Percentiles rank a stretch among this genome's conserved stretches.
Evolutionary conservation across 345 rosid genomes (phyloP).

Genomic region (Rhodomyrtus tomentosa): DNA sequence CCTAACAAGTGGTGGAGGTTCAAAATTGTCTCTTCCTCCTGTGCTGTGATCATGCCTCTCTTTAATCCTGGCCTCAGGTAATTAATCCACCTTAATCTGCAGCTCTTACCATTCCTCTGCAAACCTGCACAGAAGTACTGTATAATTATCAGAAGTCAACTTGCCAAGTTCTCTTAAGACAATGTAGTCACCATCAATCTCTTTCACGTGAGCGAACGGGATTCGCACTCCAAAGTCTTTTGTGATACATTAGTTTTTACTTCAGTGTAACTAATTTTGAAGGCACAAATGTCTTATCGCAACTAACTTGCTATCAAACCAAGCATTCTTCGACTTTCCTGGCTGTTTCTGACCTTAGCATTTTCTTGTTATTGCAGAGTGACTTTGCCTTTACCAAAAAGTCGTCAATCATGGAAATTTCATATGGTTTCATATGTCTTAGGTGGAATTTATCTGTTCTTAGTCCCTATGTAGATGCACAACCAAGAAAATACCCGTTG

Average conservation of each 20-base stretch:
- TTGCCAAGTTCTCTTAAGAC: neutral
- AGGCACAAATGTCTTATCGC: neutral
- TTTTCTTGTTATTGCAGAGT: neutral
- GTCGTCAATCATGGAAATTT: neutral
- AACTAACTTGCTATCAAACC: neutral
- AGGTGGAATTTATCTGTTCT: neutral
- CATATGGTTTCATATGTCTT: neutral
- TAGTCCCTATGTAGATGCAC: neutral
- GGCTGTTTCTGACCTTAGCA: neutral
- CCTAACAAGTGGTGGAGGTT: constrained; percentile 63
- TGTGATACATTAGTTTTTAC: neutral
- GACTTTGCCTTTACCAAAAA: neutral
- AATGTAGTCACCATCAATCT: neutral
- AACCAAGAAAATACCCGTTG: neutral
- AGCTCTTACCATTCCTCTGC: constrained; percentile 91
- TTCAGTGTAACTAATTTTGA: neutral
- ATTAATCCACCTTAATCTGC: constrained; percentile 92
- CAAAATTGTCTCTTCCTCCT: constrained; percentile 67
- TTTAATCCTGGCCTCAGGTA: constrained; percentile 84
- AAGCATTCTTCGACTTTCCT: neutral
- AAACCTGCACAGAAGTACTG: constrained; percentile 31
- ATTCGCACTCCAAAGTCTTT: neutral
- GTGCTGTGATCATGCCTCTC: constrained; percentile 41
- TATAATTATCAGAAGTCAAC: neutral
- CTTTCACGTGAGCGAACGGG: neutral